Evolutionary conservation across 371 early-diverging fungal species (phyloP), one percentile per base, ranked within the genome.

Genomic region (Blyttiomyces sp.): DNA sequence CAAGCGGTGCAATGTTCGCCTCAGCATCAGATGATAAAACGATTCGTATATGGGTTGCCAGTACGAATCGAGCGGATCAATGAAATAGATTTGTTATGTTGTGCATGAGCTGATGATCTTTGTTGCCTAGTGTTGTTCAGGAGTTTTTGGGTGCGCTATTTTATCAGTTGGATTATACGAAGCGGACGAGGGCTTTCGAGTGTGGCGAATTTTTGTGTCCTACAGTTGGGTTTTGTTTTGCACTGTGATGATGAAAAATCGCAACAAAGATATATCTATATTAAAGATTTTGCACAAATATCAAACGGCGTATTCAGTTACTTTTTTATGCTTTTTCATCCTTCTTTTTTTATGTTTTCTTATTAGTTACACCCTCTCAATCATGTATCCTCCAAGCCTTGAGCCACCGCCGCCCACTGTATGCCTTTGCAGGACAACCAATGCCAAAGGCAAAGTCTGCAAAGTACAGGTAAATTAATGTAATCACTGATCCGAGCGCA

Each of bases 1-100:
- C 88, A 4, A 70, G 79, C 36, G 80, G 79, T 3, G 75, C 75
- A 51, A 85, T 87, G 77, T 85, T 95, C 76, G 97, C 92, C 1
- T 89, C 95, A 27, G 94, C 93, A 3, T 89, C 92, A 36, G 98
- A 97, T 64, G 98, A 97, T 69, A 77, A 83, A 49, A 93, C 95
- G 1, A 88, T 97, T 34, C 84, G 94, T 66, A 86, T 97, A 79
- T 92, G 88, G 86, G 87, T 63, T 66, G n/a, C n/a, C n/a, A n/a
- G n/a, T n/a, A n/a, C n/a, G n/a, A n/a, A n/a, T n/a, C n/a, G n/a
- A n/a, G n/a, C n/a, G n/a, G n/a, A n/a, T n/a, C n/a, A n/a, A n/a
- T n/a, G n/a, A n/a, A n/a, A n/a, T n/a, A n/a, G n/a, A n/a, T n/a
- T n/a, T n/a, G n/a, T n/a, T n/a, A n/a, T n/a, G n/a, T n/a, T n/a